Percentiles rank a stretch among this genome's conserved stretches.
Conservation (phyloP, 2,329 filamentous ascomycete genomes). For the Beauveria medogensis region DNA sequence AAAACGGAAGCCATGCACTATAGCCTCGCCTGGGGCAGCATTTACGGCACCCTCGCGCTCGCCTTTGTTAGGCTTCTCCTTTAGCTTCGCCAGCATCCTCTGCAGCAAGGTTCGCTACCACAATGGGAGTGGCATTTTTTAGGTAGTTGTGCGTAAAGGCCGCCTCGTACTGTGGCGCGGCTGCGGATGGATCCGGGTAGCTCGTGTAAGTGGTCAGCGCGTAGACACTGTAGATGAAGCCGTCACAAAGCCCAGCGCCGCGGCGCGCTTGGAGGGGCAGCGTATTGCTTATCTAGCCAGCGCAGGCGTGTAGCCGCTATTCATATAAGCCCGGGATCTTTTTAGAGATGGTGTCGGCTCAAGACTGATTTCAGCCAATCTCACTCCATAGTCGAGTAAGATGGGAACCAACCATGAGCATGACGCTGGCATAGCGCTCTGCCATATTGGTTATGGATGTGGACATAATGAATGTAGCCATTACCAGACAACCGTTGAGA, state of each 20-base stretch:
- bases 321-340: slow-evolving; percentile 49
- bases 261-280: slow-evolving; percentile 65
- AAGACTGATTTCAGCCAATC: no score
- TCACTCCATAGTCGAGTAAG: background rate
- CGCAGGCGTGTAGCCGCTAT: slow-evolving; percentile 55
- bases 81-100: slow-evolving; percentile 55
- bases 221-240: slow-evolving; percentile 55
- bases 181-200: slow-evolving; percentile 55
- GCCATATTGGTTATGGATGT: slow-evolving; percentile 13
- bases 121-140: slow-evolving; percentile 55
- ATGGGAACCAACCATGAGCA: slow-evolving; percentile 49
- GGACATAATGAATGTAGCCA: slow-evolving; percentile 20
- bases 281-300: slow-evolving; percentile 71
- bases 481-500: slow-evolving; percentile 21
- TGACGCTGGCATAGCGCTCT: slow-evolving; percentile 47
- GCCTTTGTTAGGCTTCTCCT: slow-evolving; percentile 61
- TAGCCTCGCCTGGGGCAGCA: slow-evolving; percentile 45
- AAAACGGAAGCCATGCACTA: slow-evolving; percentile 58
- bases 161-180: slow-evolving; percentile 36
- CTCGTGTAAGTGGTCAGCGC: slow-evolving; percentile 58
- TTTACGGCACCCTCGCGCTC: slow-evolving; percentile 50
- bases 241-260: slow-evolving; percentile 63
- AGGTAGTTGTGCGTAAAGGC: slow-evolving; percentile 63
- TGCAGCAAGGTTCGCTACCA: slow-evolving; percentile 53
- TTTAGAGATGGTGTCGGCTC: background rate